Conservation (phyloP, 2,329 filamentous ascomycete species). For the Elsinoe fawcettii region DNA sequence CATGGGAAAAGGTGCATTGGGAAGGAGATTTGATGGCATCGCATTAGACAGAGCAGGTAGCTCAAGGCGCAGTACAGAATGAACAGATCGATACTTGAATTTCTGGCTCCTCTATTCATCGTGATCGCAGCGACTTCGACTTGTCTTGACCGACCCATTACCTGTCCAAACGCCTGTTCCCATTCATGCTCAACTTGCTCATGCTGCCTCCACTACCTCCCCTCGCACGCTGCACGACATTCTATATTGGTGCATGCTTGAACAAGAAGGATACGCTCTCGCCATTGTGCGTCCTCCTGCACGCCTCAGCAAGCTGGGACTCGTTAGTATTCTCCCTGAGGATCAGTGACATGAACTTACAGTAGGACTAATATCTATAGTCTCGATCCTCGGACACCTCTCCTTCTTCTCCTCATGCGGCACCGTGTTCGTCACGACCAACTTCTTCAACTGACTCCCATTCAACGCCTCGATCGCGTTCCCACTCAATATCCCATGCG, state of each 20-base stretch:
- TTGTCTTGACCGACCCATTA: not conserved
- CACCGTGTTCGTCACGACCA: constrained; percentile 89
- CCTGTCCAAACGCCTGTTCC: not conserved
- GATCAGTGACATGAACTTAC: constrained; percentile 28
- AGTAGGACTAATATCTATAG: constrained; percentile 86
- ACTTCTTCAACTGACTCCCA: constrained; percentile 62
- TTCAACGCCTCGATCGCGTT: constrained; percentile 83
- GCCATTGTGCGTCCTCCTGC: constrained; percentile 61
- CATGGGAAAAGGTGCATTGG: not conserved
- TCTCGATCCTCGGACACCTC: constrained; percentile 70
- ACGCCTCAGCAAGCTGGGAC: constrained; percentile 55
- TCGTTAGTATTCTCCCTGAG: constrained; percentile 15
- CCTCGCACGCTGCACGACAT: constrained; percentile 1
- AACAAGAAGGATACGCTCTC: constrained; percentile 61
- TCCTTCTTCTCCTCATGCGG: constrained; percentile 73
- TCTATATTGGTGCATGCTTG: constrained; percentile 49
- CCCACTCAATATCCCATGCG: constrained; percentile 83
- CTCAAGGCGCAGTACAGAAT: not conserved
- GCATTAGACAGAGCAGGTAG: not conserved
- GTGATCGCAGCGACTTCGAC: not conserved
- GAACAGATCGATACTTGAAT: not conserved
- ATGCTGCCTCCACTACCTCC: not conserved
- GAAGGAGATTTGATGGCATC: not conserved
- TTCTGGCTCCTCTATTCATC: not conserved
- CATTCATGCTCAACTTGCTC: not conserved